Conservation (phyloP, 306 rosid species). For the Corylus heterophylla region DNA sequence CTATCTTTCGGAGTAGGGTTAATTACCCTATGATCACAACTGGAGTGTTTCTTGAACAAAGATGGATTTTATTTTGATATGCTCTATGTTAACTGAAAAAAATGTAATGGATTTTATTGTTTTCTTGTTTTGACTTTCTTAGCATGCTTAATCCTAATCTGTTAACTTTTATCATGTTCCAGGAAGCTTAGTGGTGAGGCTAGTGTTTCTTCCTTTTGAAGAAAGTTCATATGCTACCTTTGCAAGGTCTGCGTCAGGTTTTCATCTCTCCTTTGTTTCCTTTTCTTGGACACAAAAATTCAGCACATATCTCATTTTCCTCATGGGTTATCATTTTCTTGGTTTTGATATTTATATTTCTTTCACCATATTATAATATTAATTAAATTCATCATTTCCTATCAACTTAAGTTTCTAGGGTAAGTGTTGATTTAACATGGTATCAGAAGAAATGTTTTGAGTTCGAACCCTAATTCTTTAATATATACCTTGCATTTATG, state of each 20-base stretch:
- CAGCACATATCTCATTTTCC: not conserved
- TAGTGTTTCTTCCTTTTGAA: conserved; percentile 94
- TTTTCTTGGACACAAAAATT: conserved; percentile 11
- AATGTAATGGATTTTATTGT: conserved; percentile 3
- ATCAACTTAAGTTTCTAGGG: too few relatives aligned
- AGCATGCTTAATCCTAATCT: conserved; percentile 13
- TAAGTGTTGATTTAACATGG: too few relatives aligned
- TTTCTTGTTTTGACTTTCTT: conserved; percentile 9
- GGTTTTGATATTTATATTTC: not conserved
- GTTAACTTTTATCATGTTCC: conserved; percentile 33
- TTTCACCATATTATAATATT: too few relatives aligned
- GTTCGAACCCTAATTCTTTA: too few relatives aligned
- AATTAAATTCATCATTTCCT: too few relatives aligned
- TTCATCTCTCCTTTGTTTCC: conserved; percentile 47
- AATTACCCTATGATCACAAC: conserved; percentile 20
- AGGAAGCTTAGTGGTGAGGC: conserved; percentile 96
- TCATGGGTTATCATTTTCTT: not conserved
- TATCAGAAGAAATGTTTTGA: too few relatives aligned
- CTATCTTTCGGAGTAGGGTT: conserved; percentile 18
- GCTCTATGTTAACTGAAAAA: not conserved
- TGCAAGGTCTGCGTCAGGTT: conserved; percentile 99
- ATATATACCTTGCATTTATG: too few relatives aligned
- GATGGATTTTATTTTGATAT: not conserved
- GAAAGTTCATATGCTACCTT: conserved; percentile 88
- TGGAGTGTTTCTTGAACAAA: not conserved